Base-by-base conservation (phyloP, 306 rosid species). In the Trifolium subterraneum region DNA sequence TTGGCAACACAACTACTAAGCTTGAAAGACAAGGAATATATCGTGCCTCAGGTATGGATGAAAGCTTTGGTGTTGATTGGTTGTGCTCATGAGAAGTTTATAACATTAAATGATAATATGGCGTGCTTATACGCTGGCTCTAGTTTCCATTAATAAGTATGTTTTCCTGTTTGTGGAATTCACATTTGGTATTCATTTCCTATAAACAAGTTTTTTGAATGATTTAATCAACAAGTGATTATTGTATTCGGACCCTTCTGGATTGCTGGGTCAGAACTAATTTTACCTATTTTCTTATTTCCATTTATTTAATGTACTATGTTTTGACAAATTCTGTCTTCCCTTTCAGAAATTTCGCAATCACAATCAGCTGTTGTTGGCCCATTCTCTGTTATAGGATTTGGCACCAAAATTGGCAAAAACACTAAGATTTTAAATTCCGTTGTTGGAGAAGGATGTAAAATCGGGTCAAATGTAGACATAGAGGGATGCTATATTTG, bases 21-120 rank as follows among this genome's bases (percentile, higher is more conserved):
- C 88, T 92, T 73, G 98, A 90, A 81, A 86, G 99, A 74, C 96
- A 69, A 72, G 99, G 98, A 67, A 95, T 92, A 86, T 90, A 95
- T 82, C 86, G 93, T 82, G 99, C 91, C 78, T 82, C 90, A 25
- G 99, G 99, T 95, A 82, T 85, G 83, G 58, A 70, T 73, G 2
- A 29, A 29, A 80, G 7, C 35, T 68, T 73, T 16, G 47, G 29
- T 56, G 29, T 68, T 56, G 35, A 50, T 36, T 68, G 52, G 33
- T 22, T 20, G 35, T 71, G 68, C 50, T 47, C 8, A 27, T 68
- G 27, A 67, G 8, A 31, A 51, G 45, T 44, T 67, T 67, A 8
- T 66, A 47, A 7, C 38, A 16, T 75, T 42, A 23, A 20, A 64
- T 58, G 45, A 63, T 77, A 45, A n/a, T 65, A 62, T 68, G 63